A percentile compares a stretch with the other conserved stretches of the same genome.
phyloP scores from a whole-genome alignment of 768 basidiomycete genomes.

The Tulasnella sp. region DNA sequence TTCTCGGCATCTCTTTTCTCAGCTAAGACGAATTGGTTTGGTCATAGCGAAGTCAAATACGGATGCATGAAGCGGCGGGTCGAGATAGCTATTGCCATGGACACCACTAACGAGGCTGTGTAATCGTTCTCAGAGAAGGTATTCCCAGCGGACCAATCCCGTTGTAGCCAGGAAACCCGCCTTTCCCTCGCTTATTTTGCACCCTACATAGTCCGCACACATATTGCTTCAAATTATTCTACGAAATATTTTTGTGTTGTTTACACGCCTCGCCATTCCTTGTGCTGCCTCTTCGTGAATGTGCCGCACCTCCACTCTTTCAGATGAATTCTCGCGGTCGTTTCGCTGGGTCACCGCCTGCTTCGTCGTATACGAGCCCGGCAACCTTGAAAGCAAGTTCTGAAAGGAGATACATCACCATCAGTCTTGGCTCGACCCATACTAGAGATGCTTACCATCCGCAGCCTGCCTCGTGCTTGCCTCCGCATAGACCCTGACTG shows the following conservation, averaged over 20 bases:
- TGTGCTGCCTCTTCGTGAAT: too few species aligned
- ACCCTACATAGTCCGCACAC: too few species aligned
- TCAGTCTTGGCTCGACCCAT: neutral
- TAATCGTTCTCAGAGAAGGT: too few species aligned
- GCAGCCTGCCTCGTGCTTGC: constrained; percentile 64
- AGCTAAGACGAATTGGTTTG: neutral
- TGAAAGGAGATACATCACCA: constrained; percentile 29
- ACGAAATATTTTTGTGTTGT: too few species aligned
- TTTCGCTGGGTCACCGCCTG: constrained; percentile 65
- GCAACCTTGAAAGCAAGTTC: constrained; percentile 82
- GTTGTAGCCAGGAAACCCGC: too few species aligned
- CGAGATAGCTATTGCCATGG: neutral
- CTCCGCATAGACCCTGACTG: constrained; percentile 95
- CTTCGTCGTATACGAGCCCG: constrained; percentile 74
- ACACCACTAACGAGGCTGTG: neutral
- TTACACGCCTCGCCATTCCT: too few species aligned
- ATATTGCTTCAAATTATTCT: too few species aligned
- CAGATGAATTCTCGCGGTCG: constrained; percentile 77
- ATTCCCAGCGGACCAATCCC: too few species aligned
- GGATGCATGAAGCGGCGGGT: neutral
- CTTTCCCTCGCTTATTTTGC: too few species aligned
- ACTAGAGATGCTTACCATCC: constrained; percentile 54
- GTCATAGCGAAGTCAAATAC: neutral
- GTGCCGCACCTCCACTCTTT: constrained; percentile 29
- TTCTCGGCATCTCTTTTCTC: constrained; percentile 8